A percentile compares a stretch with the other conserved stretches of the same genome.
Evolutionary conservation across 169 alveolate species (phyloP).

Genomic region (Plasmodium sp.): DNA sequence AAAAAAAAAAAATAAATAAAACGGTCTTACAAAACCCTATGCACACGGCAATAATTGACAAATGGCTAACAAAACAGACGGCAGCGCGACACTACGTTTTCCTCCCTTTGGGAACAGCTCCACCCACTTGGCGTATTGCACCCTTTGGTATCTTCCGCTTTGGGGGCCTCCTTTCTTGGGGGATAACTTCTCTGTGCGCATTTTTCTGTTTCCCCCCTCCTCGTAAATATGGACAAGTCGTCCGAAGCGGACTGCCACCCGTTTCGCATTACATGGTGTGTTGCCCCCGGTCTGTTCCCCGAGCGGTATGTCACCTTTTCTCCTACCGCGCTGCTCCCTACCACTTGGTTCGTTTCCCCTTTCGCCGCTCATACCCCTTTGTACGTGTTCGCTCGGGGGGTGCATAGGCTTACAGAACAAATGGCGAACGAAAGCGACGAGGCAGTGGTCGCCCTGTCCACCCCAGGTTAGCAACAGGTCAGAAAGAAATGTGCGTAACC

Average conservation of each 20-base stretch:
- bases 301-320: not conserved
- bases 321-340: not conserved
- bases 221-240: not conserved
- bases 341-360: not conserved
- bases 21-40: not conserved
- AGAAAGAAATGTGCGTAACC: not conserved
- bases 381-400: not conserved
- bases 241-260: not conserved
- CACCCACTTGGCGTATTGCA: not conserved
- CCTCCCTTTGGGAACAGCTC: not conserved
- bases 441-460: not conserved
- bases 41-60: not conserved
- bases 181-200: not conserved
- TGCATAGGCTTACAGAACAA: not conserved
- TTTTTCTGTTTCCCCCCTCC: not conserved
- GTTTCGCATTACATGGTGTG: not conserved
- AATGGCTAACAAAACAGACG: not conserved
- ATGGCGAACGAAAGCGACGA: not conserved
- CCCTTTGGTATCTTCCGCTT: not conserved
- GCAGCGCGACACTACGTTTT: not conserved
- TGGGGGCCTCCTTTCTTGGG: not conserved
- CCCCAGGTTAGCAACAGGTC: not conserved
- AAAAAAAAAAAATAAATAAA: too few species aligned
- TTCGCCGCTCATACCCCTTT: not conserved
- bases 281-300: not conserved